These are phyloP conservation scores for Acaromyces ingoldii DNA, from an alignment of 1,284 basidiomycete species.

Conservation along the genomic window DNA sequence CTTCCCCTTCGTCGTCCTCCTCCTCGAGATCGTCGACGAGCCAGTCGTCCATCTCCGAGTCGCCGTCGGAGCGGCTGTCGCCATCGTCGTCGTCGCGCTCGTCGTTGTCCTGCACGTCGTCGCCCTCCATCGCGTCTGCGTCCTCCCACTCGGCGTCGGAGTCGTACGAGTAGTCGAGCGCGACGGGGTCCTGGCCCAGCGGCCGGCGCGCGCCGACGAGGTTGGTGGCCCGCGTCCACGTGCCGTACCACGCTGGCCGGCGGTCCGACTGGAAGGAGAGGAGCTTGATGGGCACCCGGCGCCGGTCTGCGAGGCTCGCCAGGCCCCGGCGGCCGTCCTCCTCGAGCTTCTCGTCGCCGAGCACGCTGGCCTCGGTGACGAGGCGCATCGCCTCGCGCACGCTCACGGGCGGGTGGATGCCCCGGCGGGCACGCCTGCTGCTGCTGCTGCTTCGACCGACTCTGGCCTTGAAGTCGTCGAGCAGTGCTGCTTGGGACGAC, in stretches of 20 bases:
- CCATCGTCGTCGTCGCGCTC: conserved; percentile 31
- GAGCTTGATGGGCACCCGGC: conserved; percentile 42
- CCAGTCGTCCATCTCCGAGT: conserved; percentile 50
- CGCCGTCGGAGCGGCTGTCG: conserved; percentile 24
- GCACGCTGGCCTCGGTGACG: conserved; percentile 45
- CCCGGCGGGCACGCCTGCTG: conserved; percentile 8
- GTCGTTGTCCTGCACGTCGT: conserved; percentile 38
- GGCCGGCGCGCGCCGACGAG: conserved; percentile 41
- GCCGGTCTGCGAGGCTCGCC: conserved; percentile 36
- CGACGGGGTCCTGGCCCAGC: conserved; percentile 44
- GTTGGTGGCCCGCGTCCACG: conserved; percentile 44
- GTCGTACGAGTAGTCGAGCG: conserved; percentile 48
- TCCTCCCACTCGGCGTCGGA: conserved; percentile 50
- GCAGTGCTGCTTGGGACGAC: conserved; percentile 22
- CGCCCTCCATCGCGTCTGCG: conserved; percentile 40
- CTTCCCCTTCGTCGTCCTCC: conserved; percentile 31
- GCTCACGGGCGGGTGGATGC: conserved; percentile 33
- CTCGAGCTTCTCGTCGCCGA: conserved; percentile 41
- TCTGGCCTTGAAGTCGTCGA: conserved; percentile 21
- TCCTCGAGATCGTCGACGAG: conserved; percentile 48
- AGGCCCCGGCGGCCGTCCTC: conserved; percentile 27
- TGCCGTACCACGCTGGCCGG: conserved; percentile 45
- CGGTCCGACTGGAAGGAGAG: conserved; percentile 43
- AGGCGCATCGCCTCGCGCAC: conserved; percentile 46
- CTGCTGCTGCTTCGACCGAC: not conserved